Base-by-base conservation (phyloP, 768 basidiomycete species). In the Tulasnella sp. region DNA sequence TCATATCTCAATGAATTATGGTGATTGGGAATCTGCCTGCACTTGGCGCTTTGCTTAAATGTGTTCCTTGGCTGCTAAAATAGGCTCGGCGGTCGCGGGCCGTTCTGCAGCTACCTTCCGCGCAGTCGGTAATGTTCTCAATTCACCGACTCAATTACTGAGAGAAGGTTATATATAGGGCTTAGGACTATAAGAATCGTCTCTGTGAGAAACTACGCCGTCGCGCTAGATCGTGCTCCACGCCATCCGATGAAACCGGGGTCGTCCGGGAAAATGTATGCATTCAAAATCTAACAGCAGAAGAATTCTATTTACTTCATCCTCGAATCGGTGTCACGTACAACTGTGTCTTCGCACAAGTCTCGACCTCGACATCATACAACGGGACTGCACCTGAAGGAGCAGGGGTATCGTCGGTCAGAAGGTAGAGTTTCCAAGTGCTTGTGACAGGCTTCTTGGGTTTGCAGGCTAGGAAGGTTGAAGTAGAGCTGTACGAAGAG, bases 351-450 rank as follows among this genome's bases (percentile, higher is more conserved):
- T 69, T 18, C 34, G n/a, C 64, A 69, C 64, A 69, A 28, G 64
- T 69, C 64, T 69, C 64, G 64, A 69, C 64, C 14, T 28, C 64
- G 16, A 69, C 64, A 28, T 69, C 64, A 14, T 69, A 69, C 64
- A 69, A 28, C 34, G 64, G 64, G 14, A 37, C 64, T 5, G 64
- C 3, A 6, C 64, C 64, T 3, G 64, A 16, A 31, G 64, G 64
- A 6, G 1, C 64, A 28, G 64, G 28, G 14, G 64, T 31, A 20
- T 37, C 64, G 28, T 69, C 64, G 4, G 64, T 69, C 16, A 69
- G 20, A 14, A 69, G 64, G 64, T 69, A 69, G 34, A 69, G 64
- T 69, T 28, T 69, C 64, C 64, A 69, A 31, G 28, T 37, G 64
- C 64, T 37, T 69, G 16, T 69, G 31, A 7, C 64, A 28, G 11